Evolutionary conservation across 2,329 filamentous ascomycete genomes (phyloP), one percentile per base, ranked within the genome.

Genomic region (Tolypocladium amazonense): DNA sequence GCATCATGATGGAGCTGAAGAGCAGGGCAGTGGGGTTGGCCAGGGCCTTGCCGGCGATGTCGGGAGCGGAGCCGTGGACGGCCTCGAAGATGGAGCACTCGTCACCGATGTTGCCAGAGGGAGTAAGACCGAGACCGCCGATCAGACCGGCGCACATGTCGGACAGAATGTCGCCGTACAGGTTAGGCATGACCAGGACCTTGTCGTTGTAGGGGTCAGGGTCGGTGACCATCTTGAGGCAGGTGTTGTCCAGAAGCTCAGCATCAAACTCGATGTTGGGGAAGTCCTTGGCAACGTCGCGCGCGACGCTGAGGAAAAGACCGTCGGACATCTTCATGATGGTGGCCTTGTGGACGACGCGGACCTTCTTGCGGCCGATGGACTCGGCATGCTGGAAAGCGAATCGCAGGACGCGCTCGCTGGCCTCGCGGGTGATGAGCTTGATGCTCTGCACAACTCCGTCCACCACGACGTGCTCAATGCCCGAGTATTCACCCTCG

Each of bases 281-380:
- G 85, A 90, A 99, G 74, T 97, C 92, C 86, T 96, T 96, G 76
- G 91, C 83, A 67, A 99, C 86, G 63, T 94, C 85, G 68, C 87
- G 81, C 68, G 88, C 94, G 64, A 89, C 91, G 77, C 84, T 89
- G 68, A 99, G 85, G 87, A 99, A 99, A 63, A 99, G 90, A 80
- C 94, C 94, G 76, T 99, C 94, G 74, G 89, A 93, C 90, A 97
- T 96, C 87, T 99, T 99, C 94, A 99, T 99, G 81, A 99, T 99
- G 73, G 94, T 97, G 76, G 94, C 94, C 86, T 99, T 99, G 89
- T 99, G 94, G 65, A 97, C 92, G 62, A 92, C 93, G 72, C 92
- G 91, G 71, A 97, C 93, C 89, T 97, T 97, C 75, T 87, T 92
- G 82, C 90, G 90, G 79, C 92, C 92, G 72, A 97, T 89, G 69